Percentiles rank a stretch among this genome's conserved stretches.
Evolutionary conservation across 352 stramenopile genomes (phyloP).

Genomic region (Phytophthora citrophthora): DNA sequence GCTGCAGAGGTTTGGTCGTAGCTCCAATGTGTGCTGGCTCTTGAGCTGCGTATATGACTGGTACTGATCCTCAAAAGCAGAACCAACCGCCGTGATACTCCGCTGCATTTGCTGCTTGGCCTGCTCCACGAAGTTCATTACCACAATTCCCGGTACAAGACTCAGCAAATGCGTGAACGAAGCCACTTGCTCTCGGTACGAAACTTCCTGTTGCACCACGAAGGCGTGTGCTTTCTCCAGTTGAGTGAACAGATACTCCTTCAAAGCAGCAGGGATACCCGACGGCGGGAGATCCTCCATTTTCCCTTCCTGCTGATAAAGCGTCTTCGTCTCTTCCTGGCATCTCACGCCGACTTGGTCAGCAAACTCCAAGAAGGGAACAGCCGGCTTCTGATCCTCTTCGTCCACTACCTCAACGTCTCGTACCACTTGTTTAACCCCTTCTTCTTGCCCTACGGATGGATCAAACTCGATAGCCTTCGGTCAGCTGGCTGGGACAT

Average conservation of each 20-base stretch:
- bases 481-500: slow-evolving; percentile 53
- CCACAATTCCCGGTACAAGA: slow-evolving; percentile 49
- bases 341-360: slow-evolving; percentile 64
- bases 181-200: slow-evolving; percentile 69
- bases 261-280: slow-evolving; percentile 71
- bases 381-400: slow-evolving; percentile 27
- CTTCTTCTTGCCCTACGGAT: slow-evolving; percentile 10
- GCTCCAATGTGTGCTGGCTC: slow-evolving; percentile 48
- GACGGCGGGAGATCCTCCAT: slow-evolving; percentile 66
- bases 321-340: slow-evolving; percentile 54
- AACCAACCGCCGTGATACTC: slow-evolving; percentile 14
- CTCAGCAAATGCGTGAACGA: slow-evolving; percentile 65
- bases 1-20: slow-evolving; percentile 79
- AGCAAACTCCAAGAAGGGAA: slow-evolving; percentile 60
- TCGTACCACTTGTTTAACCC: slow-evolving; percentile 27
- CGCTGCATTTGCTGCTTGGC: slow-evolving; percentile 23
- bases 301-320: slow-evolving; percentile 72
- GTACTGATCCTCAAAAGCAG: slow-evolving; percentile 43
- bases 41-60: slow-evolving; percentile 54
- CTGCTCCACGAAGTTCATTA: slow-evolving; percentile 46
- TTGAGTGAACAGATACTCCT: slow-evolving; percentile 72
- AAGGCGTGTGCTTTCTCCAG: slow-evolving; percentile 68
- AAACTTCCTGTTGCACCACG: slow-evolving; percentile 54
- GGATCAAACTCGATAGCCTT: slow-evolving; percentile 42
- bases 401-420: slow-evolving; percentile 58